Evolutionary conservation across 192 early-diverging fungal genomes (phyloP).

Genomic region (Coemansia sp.): DNA sequence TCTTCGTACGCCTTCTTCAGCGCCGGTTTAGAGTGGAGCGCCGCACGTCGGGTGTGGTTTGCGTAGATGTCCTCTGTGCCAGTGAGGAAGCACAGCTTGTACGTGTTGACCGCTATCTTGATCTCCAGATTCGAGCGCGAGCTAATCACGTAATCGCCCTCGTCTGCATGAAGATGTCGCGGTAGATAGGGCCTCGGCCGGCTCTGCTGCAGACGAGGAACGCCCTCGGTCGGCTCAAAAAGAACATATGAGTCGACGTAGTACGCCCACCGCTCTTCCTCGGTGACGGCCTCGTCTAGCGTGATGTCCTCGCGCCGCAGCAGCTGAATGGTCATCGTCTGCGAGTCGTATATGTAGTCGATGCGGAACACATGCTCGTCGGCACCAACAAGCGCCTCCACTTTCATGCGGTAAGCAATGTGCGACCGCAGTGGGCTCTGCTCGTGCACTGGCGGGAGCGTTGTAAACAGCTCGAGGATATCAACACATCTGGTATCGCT

Average conservation of each 20-base stretch:
- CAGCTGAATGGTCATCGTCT: conserved; percentile 82
- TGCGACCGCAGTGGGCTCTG: conserved; percentile 63
- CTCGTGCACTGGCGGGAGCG: conserved; percentile 49
- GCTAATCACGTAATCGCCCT: conserved; percentile 60
- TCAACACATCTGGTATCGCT: conserved; percentile 66
- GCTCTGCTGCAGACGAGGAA: conserved; percentile 58
- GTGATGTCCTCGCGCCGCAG: conserved; percentile 88
- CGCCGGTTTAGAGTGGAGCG: conserved; percentile 14
- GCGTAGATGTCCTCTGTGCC: conserved; percentile 90
- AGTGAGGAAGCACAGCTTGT: conserved; percentile 96
- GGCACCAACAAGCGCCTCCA: conserved; percentile 65
- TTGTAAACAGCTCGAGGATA: conserved; percentile 67
- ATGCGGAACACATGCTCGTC: conserved; percentile 82
- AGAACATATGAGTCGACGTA: conserved; percentile 96
- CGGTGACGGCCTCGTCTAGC: conserved; percentile 73
- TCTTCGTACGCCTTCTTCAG: conserved; percentile 27
- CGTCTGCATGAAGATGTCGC: conserved; percentile 55
- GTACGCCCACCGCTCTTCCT: conserved; percentile 92
- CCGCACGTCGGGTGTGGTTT: conserved; percentile 49
- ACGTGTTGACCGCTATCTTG: conserved; percentile 97
- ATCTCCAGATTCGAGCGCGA: conserved; percentile 84
- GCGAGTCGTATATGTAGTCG: conserved; percentile 66
- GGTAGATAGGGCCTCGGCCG: conserved; percentile 70
- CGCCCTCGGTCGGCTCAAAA: conserved; percentile 79
- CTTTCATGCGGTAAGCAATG: conserved; percentile 73